Percentiles rank a stretch among this genome's conserved stretches.
phyloP scores from a whole-genome alignment of 1,284 basidiomycete species.

The Malassezia equina region DNA sequence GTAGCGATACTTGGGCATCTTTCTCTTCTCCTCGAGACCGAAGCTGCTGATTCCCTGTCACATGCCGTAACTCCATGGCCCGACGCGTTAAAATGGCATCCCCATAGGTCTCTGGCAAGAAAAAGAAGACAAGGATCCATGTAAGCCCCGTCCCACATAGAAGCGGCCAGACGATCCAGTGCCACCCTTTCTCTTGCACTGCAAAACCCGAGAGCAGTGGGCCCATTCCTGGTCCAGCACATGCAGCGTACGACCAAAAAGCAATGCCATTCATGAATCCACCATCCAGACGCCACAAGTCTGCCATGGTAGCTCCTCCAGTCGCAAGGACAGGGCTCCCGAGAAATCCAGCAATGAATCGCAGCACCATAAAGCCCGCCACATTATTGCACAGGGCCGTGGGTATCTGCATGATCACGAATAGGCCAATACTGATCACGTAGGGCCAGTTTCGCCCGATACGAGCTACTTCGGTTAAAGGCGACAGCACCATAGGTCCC shows the following conservation, averaged over 20 bases:
- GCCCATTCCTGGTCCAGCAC: conserved; percentile 31
- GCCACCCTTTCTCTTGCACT: conserved; percentile 36
- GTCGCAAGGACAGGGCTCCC: conserved; percentile 46
- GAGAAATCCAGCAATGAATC: conserved; percentile 49
- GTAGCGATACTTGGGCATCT: conserved; percentile 16
- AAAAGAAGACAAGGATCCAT: conserved; percentile 22
- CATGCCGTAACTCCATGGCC: conserved; percentile 14
- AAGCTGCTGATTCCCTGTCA: conserved; percentile 9
- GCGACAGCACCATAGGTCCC: conserved; percentile 38
- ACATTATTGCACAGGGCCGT: conserved; percentile 14
- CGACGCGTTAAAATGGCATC: conserved; percentile 18
- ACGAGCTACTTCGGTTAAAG: conserved; percentile 40
- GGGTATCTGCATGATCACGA: conserved; percentile 19
- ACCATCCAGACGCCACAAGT: conserved; percentile 20
- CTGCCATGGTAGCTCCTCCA: conserved; percentile 36
- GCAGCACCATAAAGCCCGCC: conserved; percentile 19
- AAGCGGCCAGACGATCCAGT: conserved; percentile 44
- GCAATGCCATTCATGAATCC: conserved; percentile 18
- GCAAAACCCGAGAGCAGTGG: conserved; percentile 34
- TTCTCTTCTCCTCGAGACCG: conserved; percentile 20
- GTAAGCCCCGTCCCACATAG: conserved; percentile 34
- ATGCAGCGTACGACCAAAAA: conserved; percentile 12
- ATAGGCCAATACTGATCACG: conserved; percentile 13
- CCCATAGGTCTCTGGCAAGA: conserved; percentile 20
- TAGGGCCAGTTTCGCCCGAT: conserved; percentile 29